phyloP scores from a whole-genome alignment of 805 yeast genomes.

The Jamesozyma rosinii region DNA sequence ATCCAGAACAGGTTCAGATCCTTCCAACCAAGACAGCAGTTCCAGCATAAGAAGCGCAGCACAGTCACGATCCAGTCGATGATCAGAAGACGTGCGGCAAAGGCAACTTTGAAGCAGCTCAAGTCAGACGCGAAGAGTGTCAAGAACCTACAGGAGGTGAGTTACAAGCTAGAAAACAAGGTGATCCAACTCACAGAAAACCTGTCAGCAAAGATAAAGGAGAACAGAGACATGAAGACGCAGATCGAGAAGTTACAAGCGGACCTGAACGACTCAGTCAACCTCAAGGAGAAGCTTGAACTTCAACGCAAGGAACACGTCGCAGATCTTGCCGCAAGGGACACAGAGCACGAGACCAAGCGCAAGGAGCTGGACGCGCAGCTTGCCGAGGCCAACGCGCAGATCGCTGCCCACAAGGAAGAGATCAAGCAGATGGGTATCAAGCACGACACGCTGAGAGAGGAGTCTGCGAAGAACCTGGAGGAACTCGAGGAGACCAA shows the following conservation, averaged over 20 bases:
- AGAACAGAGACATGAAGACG: conserved; percentile 60
- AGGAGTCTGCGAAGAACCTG: conserved; percentile 52
- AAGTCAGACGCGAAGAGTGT: conserved; percentile 89
- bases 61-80: conserved; percentile 69
- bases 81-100: conserved; percentile 69
- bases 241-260: conserved; percentile 47
- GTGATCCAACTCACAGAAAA: conserved; percentile 92
- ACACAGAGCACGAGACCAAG: conserved; percentile 40
- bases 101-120: conserved; percentile 49
- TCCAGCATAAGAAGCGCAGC: conserved; percentile 39
- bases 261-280: conserved; percentile 45
- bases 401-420: conserved; percentile 47
- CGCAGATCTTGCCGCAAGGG: conserved; percentile 37
- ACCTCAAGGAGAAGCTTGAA: conserved; percentile 45
- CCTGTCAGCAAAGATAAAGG: conserved; percentile 68
- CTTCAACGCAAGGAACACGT: conserved; percentile 46
- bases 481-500: conserved; percentile 55
- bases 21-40: conserved; percentile 47
- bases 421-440: conserved; percentile 52
- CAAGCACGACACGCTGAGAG: conserved; percentile 53
- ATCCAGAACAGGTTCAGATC: conserved; percentile 75
- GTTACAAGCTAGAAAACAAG: conserved; percentile 89
- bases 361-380: conserved; percentile 46
- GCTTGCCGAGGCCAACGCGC: conserved; percentile 43
- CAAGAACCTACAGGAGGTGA: conserved; percentile 79